Evolutionary conservation across 2,329 filamentous ascomycete species (phyloP).

Genomic region (Aspergillus thermomutatus): DNA sequence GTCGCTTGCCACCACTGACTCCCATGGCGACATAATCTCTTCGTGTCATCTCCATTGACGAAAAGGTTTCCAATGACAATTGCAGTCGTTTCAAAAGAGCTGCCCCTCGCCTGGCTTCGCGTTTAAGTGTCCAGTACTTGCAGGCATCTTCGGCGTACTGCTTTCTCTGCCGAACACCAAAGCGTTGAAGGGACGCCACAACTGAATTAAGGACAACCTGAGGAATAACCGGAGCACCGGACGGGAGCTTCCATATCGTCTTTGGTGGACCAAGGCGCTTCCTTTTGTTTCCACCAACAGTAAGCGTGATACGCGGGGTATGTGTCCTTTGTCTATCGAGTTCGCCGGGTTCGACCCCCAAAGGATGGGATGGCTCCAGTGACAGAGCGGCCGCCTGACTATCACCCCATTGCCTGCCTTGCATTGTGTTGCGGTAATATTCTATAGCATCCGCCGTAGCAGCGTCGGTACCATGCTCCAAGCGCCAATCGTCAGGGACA

Average conservation of each 20-base stretch:
- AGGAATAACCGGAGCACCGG: slow-evolving; percentile 90
- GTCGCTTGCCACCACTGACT: slow-evolving; percentile 70
- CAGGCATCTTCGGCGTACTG: slow-evolving; percentile 91
- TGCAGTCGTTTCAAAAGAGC: slow-evolving; percentile 90
- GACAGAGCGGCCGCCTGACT: slow-evolving; percentile 80
- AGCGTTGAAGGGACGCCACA: slow-evolving; percentile 76
- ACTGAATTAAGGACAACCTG: slow-evolving; percentile 83
- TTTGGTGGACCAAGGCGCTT: slow-evolving; percentile 56
- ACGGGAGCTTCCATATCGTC: slow-evolving; percentile 85
- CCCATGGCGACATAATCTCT: slow-evolving; percentile 97
- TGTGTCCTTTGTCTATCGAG: slow-evolving; percentile 38
- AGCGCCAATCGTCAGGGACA: slow-evolving; percentile 81
- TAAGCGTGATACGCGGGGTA: slow-evolving; percentile 52
- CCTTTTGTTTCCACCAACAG: slow-evolving; percentile 56
- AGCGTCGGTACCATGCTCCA: slow-evolving; percentile 76
- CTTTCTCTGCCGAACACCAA: slow-evolving; percentile 80
- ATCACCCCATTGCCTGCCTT: slow-evolving; percentile 85
- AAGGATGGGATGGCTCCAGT: slow-evolving; percentile 68
- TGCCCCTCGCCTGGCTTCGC: slow-evolving; percentile 86
- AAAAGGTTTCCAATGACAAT: slow-evolving; percentile 92
- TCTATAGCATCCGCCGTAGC: slow-evolving; percentile 80
- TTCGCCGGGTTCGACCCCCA: slow-evolving; percentile 51
- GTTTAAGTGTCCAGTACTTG: slow-evolving; percentile 96
- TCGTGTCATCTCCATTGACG: slow-evolving; percentile 93
- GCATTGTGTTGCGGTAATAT: slow-evolving; percentile 88